Base-by-base conservation (phyloP, 2,329 filamentous ascomycete species). In the Coniochaeta sp. region DNA sequence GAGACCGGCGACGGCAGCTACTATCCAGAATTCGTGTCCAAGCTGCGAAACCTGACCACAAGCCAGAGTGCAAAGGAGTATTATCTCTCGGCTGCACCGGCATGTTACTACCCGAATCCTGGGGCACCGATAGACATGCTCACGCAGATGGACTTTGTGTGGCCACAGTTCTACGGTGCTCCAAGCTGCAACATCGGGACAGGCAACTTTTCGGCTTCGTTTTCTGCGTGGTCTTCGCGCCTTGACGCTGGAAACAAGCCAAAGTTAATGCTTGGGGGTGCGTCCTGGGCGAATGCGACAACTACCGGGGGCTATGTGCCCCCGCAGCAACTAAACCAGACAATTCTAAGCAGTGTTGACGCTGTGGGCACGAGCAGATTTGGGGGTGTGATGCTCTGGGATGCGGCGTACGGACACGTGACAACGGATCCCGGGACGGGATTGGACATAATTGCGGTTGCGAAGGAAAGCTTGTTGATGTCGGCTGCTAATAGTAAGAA, bases 91-190 rank as follows among this genome's bases (percentile, higher is more conserved):
- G 62, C 63, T 12, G 59, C 63, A 14, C 64, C 63, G 12, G 19
- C 47, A 28, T 65, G 63, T n/a, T 22, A 59, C 8, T 62, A 59
- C 54, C 64, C 61, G 0, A 61, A 63, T 38, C 10, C 52, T 19
- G 28, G 52, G 12, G 52, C 52, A 3, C 64, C 64, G 28, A 47
- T 61, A 10, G 62, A 50, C 16, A 65, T 63, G 32, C 59, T 65
- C 14, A 56, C 61, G 3, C 64, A 65, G 56, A 40, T 55, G 50
- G 61, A 65, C 55, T 65, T 62, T 47, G 63, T 64, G 6, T 64
- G 63, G 63, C 63, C 61, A 30, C 60, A 61, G 36, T 66, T 63
- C 55, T 64, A 58, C 30, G 60, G 62, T 44, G 40, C 60, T 14
- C 58, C 58, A 1, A 14, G 22, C 17, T 64, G 63, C 42, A 62